Base-by-base conservation (phyloP, 2,329 filamentous ascomycete species). In the Spiromastix sp. region DNA sequence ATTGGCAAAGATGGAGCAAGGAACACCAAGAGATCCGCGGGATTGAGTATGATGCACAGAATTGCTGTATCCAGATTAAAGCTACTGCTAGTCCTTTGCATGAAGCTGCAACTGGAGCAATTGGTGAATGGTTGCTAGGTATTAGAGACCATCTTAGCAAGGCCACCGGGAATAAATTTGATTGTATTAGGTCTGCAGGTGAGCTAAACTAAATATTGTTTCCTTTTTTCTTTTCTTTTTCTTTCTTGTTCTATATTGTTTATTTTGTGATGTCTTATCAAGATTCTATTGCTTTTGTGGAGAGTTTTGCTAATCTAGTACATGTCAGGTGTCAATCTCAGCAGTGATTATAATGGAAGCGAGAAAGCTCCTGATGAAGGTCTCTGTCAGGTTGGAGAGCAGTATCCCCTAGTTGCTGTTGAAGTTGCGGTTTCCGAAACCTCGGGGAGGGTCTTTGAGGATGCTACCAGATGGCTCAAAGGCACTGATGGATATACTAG, bases 31-130 rank as follows among this genome's bases (percentile, higher is more conserved):
- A 32, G 27, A 29, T 39, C 26, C 26, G 12, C 15, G 32, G 36
- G 30, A 30, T 38, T 30, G 36, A 38, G 31, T 34, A 38, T 16
- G 30, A 38, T 15, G 36, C 36, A 13, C 36, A 34, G 36, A 34
- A 34, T 33, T 27, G 2, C 15, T 13, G 25, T 18, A 33, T 38
- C 17, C 16, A n/a, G 34, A 38, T 38, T 20, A 38, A 38, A 38
- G 25, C 36, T 30, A 38, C 36, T 5, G 17, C 11, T 21, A 38
- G 25, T 25, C 36, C 36, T 34, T 34, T 38, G 12, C 34, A 37
- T 32, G 34, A 22, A 18, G 34, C 34, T 24, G 34, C 27, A 32
- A 32, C 17, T 8, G 34, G 12, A 20, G 36, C 21, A 12, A 30
- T 38, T 20, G 24, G 24, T 29, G 30, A 38, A 34, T 38, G 36